Conservation (phyloP, 441 rosid genomes). For the Croton laevigatus region DNA sequence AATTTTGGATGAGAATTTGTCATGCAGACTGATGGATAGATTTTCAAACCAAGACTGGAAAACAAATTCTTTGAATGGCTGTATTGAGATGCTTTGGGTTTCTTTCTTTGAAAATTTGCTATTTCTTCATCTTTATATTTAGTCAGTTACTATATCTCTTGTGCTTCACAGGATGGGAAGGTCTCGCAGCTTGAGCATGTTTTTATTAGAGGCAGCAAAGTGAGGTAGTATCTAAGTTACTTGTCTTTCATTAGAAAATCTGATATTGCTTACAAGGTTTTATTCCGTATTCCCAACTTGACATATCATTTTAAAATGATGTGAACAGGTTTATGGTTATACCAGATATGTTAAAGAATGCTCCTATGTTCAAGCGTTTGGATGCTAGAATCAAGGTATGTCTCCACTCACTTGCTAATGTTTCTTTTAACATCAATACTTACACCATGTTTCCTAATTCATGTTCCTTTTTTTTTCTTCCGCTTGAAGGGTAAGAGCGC, state of each 20-base stretch:
- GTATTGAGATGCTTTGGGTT: background rate
- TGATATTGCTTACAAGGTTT: background rate
- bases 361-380: slow-evolving; percentile 96
- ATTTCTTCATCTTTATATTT: background rate
- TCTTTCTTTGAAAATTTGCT: slow-evolving; percentile 2
- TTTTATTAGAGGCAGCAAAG: slow-evolving; percentile 97
- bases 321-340: slow-evolving; percentile 89
- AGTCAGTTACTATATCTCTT: slow-evolving; percentile 4
- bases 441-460: background rate
- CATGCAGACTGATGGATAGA: background rate
- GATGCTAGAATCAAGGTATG: slow-evolving; percentile 94
- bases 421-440: background rate
- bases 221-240: slow-evolving; percentile 65
- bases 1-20: background rate
- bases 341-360: slow-evolving; percentile 98
- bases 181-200: slow-evolving; percentile 98
- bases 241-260: slow-evolving; percentile 1
- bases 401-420: slow-evolving; percentile 12
- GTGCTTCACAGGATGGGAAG: slow-evolving; percentile 73
- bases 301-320: background rate
- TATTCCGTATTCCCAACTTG: background rate
- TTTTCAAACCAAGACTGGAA: background rate
- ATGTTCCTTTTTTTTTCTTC: slow-evolving; percentile 3
- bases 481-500: slow-evolving; percentile 89
- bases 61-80: background rate